These are phyloP conservation scores for Coemansia asiatica DNA, from an alignment of 192 early-diverging fungal genomes.

Conservation along the genomic window DNA sequence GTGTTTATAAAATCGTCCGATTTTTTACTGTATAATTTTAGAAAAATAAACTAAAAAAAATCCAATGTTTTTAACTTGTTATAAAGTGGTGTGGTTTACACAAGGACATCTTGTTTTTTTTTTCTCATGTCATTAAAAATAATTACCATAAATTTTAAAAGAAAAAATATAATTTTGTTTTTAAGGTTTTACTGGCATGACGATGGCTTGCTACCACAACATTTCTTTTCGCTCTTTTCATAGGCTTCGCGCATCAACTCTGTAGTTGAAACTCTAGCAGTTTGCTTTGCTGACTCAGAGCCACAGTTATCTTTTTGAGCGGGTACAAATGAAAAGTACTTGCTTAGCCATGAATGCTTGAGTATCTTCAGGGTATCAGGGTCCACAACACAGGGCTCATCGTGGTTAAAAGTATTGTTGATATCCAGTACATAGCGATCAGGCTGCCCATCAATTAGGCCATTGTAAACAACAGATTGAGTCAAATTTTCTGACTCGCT, in stretches of 20 bases:
- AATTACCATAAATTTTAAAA: too few species aligned
- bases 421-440: background rate
- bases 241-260: background rate
- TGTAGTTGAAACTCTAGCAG: background rate
- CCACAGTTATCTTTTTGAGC: background rate
- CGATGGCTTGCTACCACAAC: background rate
- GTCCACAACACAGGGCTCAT: background rate
- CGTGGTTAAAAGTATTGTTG: background rate
- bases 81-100: too few species aligned
- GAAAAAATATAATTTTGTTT: background rate
- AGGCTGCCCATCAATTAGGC: background rate
- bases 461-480: background rate
- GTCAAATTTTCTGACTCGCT: background rate
- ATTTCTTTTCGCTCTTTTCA: background rate
- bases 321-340: constrained; percentile 1
- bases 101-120: too few species aligned
- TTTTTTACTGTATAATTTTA: too few species aligned
- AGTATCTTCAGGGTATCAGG: background rate
- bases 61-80: too few species aligned
- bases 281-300: background rate
- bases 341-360: background rate
- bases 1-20: too few species aligned
- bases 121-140: too few species aligned
- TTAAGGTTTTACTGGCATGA: background rate
- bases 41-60: too few species aligned